Evolutionary conservation across 257 asterid species (phyloP), one percentile per base, ranked within the genome.

Genomic region (Solanum chaucha): DNA sequence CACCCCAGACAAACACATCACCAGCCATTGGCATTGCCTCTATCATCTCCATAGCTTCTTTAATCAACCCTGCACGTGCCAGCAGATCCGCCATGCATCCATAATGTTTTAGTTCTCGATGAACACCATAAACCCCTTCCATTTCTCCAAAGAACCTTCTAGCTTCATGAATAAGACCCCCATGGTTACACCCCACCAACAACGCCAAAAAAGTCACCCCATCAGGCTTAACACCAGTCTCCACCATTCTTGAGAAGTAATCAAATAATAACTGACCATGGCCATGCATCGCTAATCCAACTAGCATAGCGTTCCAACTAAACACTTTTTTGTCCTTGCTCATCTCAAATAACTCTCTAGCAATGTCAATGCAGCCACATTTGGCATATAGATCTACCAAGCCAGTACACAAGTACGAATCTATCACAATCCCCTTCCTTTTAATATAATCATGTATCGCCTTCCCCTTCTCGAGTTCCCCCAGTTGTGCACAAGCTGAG

Each of bases 21-120:
- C 98, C 98, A 34, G 85, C 85, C 94, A 93, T 89, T 5, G 98
- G 98, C 98, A 95, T 94, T 20, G 84, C 87, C 80, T 89, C 89
- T 85, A 96, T 94, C 97, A 95, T 91, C 89, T 91, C 89, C 87
- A 84, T 36, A 15, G 98, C 97, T 87, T 96, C 99, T 24, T 89
- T 65, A 17, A 93, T 92, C 90, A 90, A 87, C 20, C 99, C 98
- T 5, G 98, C 96, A 9, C 98, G 98, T 5, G 91, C 96, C 24
- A 96, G 93, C 82, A 96, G 90, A 86, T 96, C 99, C 5, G 94
- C 92, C 98, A 95, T 94, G 94, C 97, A 95, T 6, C 98, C 99
- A 59, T 96, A 95, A 80, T 96, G 99, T 91, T 95, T 96, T 14
- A 92, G 92, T 89, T 96, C 99, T 61, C 92, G 90, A 8, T 72